Percentiles rank a stretch among this genome's conserved stretches.
Conservation (phyloP, 2,329 filamentous ascomycete genomes). For the Monilinia fructicola region DNA sequence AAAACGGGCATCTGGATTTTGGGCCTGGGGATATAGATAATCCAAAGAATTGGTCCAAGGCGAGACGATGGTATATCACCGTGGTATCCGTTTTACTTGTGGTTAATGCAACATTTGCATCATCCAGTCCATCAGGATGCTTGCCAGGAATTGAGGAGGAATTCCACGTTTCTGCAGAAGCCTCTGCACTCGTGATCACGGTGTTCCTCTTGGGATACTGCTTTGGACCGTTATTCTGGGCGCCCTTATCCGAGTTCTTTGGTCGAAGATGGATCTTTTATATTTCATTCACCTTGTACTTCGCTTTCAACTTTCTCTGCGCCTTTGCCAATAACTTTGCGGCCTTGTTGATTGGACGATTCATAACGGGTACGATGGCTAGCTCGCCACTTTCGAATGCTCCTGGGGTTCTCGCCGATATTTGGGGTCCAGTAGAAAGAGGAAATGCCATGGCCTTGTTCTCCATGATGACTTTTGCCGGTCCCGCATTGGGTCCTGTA, state of each 20-base stretch:
- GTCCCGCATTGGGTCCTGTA: constrained; percentile 50
- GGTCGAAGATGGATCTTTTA: constrained; percentile 61
- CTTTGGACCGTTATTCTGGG: constrained; percentile 48
- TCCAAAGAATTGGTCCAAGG: constrained; percentile 43
- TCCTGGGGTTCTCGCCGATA: constrained; percentile 62
- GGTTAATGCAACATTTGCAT: constrained; percentile 46
- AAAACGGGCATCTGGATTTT: constrained; percentile 42
- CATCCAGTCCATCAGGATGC: constrained; percentile 45
- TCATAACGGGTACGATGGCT: constrained; percentile 63
- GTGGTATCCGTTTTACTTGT: constrained; percentile 43
- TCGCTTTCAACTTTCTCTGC: constrained; percentile 61
- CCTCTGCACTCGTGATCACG: constrained; percentile 45
- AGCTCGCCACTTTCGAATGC: constrained; percentile 61
- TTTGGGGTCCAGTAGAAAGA: constrained; percentile 54
- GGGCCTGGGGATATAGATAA: constrained; percentile 47
- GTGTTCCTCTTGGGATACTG: constrained; percentile 49
- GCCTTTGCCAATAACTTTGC: constrained; percentile 58
- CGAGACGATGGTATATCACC: constrained; percentile 45
- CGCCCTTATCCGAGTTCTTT: constrained; percentile 50
- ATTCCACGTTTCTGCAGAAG: constrained; percentile 43
- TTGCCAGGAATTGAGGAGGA: constrained; percentile 41
- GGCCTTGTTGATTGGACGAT: constrained; percentile 63
- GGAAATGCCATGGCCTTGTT: constrained; percentile 63
- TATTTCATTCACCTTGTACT: constrained; percentile 56
- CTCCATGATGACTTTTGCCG: constrained; percentile 61